Base-by-base conservation (phyloP, 2,329 filamentous ascomycete species). In the Didymella pomorum region DNA sequence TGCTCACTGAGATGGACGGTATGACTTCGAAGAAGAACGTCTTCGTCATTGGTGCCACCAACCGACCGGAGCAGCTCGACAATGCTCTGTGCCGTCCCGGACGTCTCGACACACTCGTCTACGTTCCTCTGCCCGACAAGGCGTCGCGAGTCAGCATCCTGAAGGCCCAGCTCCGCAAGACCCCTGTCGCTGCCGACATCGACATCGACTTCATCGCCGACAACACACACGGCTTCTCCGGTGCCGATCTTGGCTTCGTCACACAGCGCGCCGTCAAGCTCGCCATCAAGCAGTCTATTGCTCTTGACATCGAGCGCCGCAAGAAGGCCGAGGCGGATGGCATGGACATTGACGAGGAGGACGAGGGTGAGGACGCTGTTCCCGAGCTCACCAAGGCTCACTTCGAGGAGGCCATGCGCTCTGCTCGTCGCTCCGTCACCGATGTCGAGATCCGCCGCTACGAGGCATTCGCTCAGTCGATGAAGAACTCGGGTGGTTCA, bases 21-120 rank as follows among this genome's bases (percentile, higher is more conserved):
- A 98, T 98, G 94, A 98, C 94, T 44, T 97, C 94, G 37, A 99
- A 99, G 91, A 99, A 99, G 91, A 99, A 99, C 79, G 95, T 99
- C 66, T 99, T 99, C 81, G 95, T 99, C 67, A 99, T 99, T 72
- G 95, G 95, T 79, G 95, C 95, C 44, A 99, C 95, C 80, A 99
- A 99, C 85, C 87, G 95, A 83, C 95, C 95, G 42, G 95, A 99
- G 84, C 95, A 98, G 84, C 91, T 99, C 60, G 95, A 99, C 80
- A 95, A 95, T 77, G 95, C 95, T 70, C 87, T 99, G 71, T 97
- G 94, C 87, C 93, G 95, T 86, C 95, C 95, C 56, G 95, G 95
- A 70, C 95, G 95, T 93, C 90, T 99, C 47, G 95, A 99, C 80
- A 98, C 94, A 35, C 88, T 99, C 68, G 95, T 99, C 79, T 99